Evolutionary conservation across 78 protist species (phyloP).

Genomic region (Dictyostelium intermedium): DNA sequence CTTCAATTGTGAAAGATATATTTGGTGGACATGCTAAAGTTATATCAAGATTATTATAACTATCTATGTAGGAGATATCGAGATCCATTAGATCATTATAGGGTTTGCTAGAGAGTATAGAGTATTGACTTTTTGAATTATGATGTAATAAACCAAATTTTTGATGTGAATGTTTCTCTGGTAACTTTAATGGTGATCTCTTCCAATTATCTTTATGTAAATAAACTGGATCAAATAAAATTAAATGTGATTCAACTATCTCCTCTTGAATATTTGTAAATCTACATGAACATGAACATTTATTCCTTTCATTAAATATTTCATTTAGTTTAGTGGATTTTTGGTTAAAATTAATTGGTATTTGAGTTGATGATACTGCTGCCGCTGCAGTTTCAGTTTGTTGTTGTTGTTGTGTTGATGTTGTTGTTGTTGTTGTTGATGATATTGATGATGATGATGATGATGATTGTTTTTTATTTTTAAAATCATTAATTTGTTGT

Average conservation of each 20-base stretch:
- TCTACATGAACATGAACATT: constrained; percentile 30
- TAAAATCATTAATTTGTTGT: constrained; percentile 1
- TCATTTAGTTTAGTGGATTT: neutral
- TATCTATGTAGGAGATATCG: neutral
- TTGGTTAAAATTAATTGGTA: neutral
- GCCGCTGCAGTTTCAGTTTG: neutral
- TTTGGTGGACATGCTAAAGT: constrained; percentile 62
- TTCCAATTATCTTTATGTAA: constrained; percentile 41
- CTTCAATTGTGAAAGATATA: neutral
- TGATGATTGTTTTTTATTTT: neutral
- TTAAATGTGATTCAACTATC: neutral
- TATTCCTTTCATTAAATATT: neutral
- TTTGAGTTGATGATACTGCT: neutral
- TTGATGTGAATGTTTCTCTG: constrained; percentile 44
- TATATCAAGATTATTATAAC: neutral
- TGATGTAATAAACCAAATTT: constrained; percentile 17
- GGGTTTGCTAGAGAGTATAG: neutral
- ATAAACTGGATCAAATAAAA: constrained; percentile 45
- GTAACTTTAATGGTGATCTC: constrained; percentile 22
- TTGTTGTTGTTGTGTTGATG: neutral
- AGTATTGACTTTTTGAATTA: neutral
- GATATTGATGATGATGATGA: neutral
- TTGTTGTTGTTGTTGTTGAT: neutral
- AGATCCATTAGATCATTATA: neutral
- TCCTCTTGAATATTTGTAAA: constrained; percentile 18